phyloP scores from a whole-genome alignment of 2,329 filamentous ascomycete species.

The Colletotrichum karsti region DNA sequence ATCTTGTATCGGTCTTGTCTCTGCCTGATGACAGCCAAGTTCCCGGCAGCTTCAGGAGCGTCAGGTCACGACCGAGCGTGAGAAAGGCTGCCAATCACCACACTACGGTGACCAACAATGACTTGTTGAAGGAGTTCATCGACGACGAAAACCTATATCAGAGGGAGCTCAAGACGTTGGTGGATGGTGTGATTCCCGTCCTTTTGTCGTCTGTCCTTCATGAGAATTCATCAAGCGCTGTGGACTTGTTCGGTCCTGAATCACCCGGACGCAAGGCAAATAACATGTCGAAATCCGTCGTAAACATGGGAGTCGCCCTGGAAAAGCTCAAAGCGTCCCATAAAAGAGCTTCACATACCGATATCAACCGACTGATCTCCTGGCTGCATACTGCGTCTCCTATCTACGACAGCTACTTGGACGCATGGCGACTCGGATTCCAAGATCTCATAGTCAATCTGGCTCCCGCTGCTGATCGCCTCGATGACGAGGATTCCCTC shows the following conservation, averaged over 20 bases:
- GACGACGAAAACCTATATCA: constrained; percentile 89
- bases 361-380: constrained; percentile 75
- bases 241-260: constrained; percentile 72
- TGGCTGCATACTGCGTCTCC: constrained; percentile 85
- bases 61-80: constrained; percentile 81
- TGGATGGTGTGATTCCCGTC: constrained; percentile 95
- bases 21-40: constrained; percentile 66
- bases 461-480: constrained; percentile 67
- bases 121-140: constrained; percentile 81
- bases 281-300: constrained; percentile 82
- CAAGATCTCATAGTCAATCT: constrained; percentile 95
- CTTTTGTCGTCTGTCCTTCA: constrained; percentile 86
- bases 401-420: constrained; percentile 86
- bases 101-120: constrained; percentile 74
- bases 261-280: constrained; percentile 61
- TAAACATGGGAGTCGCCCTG: constrained; percentile 91
- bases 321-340: constrained; percentile 86
- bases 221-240: constrained; percentile 69
- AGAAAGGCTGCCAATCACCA: constrained; percentile 75
- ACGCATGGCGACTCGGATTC: constrained; percentile 91
- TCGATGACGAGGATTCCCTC: constrained; percentile 68
- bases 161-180: constrained; percentile 89
- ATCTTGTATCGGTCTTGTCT: constrained; percentile 92
- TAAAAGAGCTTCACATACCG: constrained; percentile 78
- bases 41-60: constrained; percentile 71